phyloP scores from a whole-genome alignment of 2,329 filamentous ascomycete species.

The Sporothrix humicola region DNA sequence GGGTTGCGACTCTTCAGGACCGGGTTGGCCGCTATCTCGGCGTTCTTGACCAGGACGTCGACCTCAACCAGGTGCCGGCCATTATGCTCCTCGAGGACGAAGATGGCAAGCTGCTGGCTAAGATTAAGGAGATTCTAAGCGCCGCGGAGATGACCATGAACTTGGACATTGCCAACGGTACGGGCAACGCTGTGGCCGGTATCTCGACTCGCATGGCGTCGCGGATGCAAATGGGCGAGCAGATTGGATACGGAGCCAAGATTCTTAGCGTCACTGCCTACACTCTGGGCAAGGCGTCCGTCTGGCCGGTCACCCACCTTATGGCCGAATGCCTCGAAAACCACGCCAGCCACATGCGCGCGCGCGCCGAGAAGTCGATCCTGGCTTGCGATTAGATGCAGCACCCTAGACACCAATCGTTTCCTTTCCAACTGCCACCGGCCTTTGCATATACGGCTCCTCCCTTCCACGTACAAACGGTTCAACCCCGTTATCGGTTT shows the following conservation, averaged over 20 bases:
- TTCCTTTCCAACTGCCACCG: neutral
- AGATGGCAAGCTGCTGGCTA: constrained; percentile 81
- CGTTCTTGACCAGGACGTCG: constrained; percentile 82
- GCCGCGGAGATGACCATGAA: constrained; percentile 82
- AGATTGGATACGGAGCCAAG: constrained; percentile 81
- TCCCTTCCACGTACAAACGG: neutral
- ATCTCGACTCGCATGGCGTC: constrained; percentile 57
- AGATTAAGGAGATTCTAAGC: constrained; percentile 78
- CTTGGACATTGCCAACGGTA: constrained; percentile 56
- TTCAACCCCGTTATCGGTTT: too few species aligned
- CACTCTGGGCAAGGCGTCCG: constrained; percentile 84
- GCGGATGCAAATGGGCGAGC: constrained; percentile 57
- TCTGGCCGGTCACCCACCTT: constrained; percentile 76
- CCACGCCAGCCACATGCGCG: constrained; percentile 59
- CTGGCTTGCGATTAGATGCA: constrained; percentile 39
- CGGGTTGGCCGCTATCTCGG: constrained; percentile 89
- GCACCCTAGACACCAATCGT: neutral
- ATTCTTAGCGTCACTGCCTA: constrained; percentile 83
- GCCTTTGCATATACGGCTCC: neutral
- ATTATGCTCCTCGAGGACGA: constrained; percentile 93
- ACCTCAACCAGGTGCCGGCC: constrained; percentile 78
- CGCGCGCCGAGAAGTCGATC: constrained; percentile 60
- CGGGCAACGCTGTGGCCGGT: constrained; percentile 46
- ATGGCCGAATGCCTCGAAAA: constrained; percentile 62
- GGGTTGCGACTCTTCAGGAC: constrained; percentile 91